A percentile compares a stretch with the other conserved stretches of the same genome.
phyloP scores from a whole-genome alignment of 805 yeast genomes.

The Ogataea allantospora region DNA sequence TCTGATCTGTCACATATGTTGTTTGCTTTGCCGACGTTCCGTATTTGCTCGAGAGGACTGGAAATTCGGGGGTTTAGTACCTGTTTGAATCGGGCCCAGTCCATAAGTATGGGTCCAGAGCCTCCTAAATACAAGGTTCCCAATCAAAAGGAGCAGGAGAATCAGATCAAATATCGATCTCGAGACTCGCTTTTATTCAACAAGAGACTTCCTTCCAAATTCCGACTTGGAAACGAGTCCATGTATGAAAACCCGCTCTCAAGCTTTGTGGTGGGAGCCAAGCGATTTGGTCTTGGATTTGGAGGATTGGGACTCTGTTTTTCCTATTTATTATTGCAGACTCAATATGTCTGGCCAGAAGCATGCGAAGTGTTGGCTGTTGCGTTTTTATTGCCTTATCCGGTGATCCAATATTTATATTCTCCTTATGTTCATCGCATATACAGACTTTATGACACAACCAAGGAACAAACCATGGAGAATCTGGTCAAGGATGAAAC shows the following conservation, averaged over 20 bases:
- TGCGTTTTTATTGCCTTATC: conserved; percentile 52
- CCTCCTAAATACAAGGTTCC: conserved; percentile 29
- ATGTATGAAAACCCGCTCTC: conserved; percentile 63
- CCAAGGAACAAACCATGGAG: conserved; percentile 63
- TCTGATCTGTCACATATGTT: conserved; percentile 9
- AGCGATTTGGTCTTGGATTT: conserved; percentile 60
- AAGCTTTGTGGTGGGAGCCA: conserved; percentile 59
- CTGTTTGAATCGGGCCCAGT: conserved; percentile 3
- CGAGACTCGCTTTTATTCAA: conserved; percentile 31
- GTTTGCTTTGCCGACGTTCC: background rate
- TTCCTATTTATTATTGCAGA: conserved; percentile 55
- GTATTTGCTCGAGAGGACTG: background rate
- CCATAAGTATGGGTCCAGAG: conserved; percentile 32
- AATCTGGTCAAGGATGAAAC: conserved; percentile 60
- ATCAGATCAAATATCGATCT: conserved; percentile 27
- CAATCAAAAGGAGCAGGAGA: conserved; percentile 19
- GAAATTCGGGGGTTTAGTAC: background rate
- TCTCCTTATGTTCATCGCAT: conserved; percentile 69
- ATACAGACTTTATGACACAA: conserved; percentile 64
- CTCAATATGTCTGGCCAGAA: conserved; percentile 51
- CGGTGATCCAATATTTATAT: conserved; percentile 54
- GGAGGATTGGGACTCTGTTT: conserved; percentile 60
- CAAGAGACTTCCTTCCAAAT: conserved; percentile 45
- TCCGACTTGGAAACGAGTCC: conserved; percentile 57
- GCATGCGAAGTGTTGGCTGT: conserved; percentile 41